Evolutionary conservation across 768 basidiomycete genomes (phyloP), one percentile per base, ranked within the genome.

Genomic region (Lactarius deliciosus): DNA sequence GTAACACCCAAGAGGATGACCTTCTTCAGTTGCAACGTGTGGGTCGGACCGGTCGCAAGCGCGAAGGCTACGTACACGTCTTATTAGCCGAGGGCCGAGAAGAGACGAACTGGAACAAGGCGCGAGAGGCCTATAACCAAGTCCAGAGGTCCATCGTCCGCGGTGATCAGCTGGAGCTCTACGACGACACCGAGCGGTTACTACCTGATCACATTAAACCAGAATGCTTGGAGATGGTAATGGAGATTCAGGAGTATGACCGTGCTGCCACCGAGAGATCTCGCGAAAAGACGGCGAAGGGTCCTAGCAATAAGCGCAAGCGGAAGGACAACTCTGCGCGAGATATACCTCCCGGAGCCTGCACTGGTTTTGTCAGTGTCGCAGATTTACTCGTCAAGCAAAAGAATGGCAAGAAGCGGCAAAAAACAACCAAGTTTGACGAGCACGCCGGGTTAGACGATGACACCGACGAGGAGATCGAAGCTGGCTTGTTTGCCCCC

Each of bases 41-140:
- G 60, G 97, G 97, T 58, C 85, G 97, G 62, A 98, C 97, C 0
- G 97, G 97, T 15, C 91, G 97, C 57, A 95, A 95, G 76, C 86
- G 93, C 41, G 85, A 87, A 55, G 97, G 97, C 10, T 79, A 83
- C 56, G 91, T 99, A n/a, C 91, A 96, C 72, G 91, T 96, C 13
- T 81, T 99, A 22, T 87, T 98, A 70, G 87, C 95, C 7, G 91
- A 96, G 76, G 86, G 87, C 36, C 88, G 96, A 28, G 97, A 99
- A 77, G 95, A 98, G 72, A 74, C 81, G 57, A 96, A 97, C 72
- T 91, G 95, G 81, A 89, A 91, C 61, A 91, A 89, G 70, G 95
- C 97, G 0, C 87, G 93, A 72, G 86, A 84, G 50, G 86, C 86
- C 2, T 96, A 99, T 77, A 85, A 87, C 68, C 88, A 92, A 71